These are phyloP conservation scores for Shiraia sp. DNA, from an alignment of 2,329 filamentous ascomycete species.

Conservation along the genomic window DNA sequence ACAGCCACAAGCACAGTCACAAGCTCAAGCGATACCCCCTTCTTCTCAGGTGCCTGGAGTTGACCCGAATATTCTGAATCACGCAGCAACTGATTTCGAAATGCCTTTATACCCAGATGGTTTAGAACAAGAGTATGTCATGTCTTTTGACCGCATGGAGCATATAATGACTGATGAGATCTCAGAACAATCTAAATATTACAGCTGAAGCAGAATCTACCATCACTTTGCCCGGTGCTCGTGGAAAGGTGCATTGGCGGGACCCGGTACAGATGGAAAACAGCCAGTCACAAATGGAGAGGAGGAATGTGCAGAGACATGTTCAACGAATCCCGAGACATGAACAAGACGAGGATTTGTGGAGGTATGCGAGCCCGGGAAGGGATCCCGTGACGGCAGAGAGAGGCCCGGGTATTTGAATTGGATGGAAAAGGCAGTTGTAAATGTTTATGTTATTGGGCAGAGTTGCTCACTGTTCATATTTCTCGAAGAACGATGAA, in stretches of 20 bases:
- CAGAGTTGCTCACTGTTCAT: too few relatives aligned
- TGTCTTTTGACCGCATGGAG: slow-evolving; percentile 14
- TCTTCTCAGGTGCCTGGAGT: slow-evolving; percentile 25
- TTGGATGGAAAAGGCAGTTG: too few relatives aligned
- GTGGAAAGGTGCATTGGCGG: neutral
- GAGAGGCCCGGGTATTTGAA: slow-evolving; percentile 3
- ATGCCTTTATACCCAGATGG: slow-evolving; percentile 30
- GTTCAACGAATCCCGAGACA: slow-evolving; percentile 21
- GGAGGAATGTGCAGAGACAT: neutral
- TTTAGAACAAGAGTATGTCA: slow-evolving; percentile 16
- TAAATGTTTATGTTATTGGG: too few relatives aligned
- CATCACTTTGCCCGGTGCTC: slow-evolving; percentile 14
- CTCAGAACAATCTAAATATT: slow-evolving; percentile 34
- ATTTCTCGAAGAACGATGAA: too few relatives aligned
- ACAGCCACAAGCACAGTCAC: slow-evolving; percentile 1
- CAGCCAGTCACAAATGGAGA: too few relatives aligned
- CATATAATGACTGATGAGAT: slow-evolving; percentile 31
- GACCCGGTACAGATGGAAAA: neutral
- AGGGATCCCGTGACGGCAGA: slow-evolving; percentile 18
- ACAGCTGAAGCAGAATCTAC: slow-evolving; percentile 25
- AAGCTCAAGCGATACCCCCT: neutral
- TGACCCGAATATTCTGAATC: slow-evolving; percentile 33
- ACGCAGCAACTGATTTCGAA: slow-evolving; percentile 36
- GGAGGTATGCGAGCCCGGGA: slow-evolving; percentile 24
- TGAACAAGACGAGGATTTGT: slow-evolving; percentile 39